Base-by-base conservation (phyloP, 208 protist species). In the Novymonas esmeraldas region DNA sequence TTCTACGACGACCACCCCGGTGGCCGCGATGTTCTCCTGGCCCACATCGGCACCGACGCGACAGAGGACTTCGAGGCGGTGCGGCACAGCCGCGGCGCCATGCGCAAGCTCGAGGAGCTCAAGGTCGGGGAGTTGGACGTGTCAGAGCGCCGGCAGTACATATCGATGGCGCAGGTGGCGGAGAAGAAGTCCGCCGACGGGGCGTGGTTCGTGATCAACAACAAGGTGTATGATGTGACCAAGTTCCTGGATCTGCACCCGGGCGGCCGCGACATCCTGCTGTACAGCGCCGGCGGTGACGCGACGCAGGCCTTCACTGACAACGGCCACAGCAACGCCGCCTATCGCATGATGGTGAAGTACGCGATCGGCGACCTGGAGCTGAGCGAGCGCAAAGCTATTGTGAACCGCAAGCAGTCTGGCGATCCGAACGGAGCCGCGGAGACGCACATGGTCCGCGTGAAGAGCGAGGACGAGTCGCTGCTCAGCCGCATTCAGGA, bases 1-100 rank as follows among this genome's bases (percentile, higher is more conserved):
- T 97, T 94, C 72, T 81, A 83, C 66, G 78, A 91, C 31, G 76
- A 88, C 58, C 90, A 96, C 81, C 90, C 90, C 18, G 89, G 92
- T 31, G 89, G 90, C 48, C 70, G 77, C 16, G 88, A 89, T 42
- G 64, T 95, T 20, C 86, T 97, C 0, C 70, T 91, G 6, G 42
- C 75, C 22, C 70, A 88, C 64, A 82, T 84, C 36, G 92, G 90
- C 65, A 79, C 46, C 33, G 90, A 97, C 65, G 86, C 81, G 26
- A 88, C 86, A 11, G 85, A 87, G 56, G 79, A 56, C 13, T 97
- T 97, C 54, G 84, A 93, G 24, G 87, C 51, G 9, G 72, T 84
- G 24, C 34, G 81, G 46, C 84, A 90, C 81, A 93, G 87, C 60
- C 73, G 49, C 2, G 73, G 65, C 24, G 87, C 87, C 22, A 51